Base-by-base conservation (phyloP, 331 rosid genomes). In the Dryas integrifolia region DNA sequence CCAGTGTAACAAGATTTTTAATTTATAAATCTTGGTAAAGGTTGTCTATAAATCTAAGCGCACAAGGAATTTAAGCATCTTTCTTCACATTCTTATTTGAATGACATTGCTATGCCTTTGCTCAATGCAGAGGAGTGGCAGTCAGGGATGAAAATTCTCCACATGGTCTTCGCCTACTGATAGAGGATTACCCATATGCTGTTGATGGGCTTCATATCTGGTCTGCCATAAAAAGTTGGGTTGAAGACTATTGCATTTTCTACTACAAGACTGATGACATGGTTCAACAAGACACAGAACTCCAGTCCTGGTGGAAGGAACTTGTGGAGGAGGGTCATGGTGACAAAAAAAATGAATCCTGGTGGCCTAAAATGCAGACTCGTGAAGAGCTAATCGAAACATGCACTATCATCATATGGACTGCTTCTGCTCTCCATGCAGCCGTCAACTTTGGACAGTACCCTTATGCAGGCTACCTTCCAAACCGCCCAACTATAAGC, bases 221-320 rank as follows among this genome's bases (percentile, higher is more conserved):
- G 98, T 81, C 86, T 71, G 87, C 97, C 2, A 95, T 95, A 49
- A 82, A 83, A 39, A 59, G 83, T 55, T 95, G 98, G 98, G 96
- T 95, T 14, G 7, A 79, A 8, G 96, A 91, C 8, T 95, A 91
- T 16, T 84, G 92, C 71, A 85, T 83, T 16, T 79, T 73, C 75
- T 95, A 89, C 85, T 95, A 88, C 85, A 70, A 85, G 72, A 57
- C 44, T 0, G 92, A 95, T n/a, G 82, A 85, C 8, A 70, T 76
- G 0, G 82, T 94, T 26, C 84, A 71, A 38, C 35, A 80, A 1
- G 98, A 94, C 35, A 5, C 9, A 1, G 97, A 94, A 51, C 96
- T 91, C 44, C 93, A 91, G 51, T 72, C 85, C 45, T 95, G 96
- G 96, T 95, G 97, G 98, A 89, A 95, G 79, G 97, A 95, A 49